Evolutionary conservation across 164 flowering plant species (phyloP).

Genomic region (Tinospora cordifolia): DNA sequence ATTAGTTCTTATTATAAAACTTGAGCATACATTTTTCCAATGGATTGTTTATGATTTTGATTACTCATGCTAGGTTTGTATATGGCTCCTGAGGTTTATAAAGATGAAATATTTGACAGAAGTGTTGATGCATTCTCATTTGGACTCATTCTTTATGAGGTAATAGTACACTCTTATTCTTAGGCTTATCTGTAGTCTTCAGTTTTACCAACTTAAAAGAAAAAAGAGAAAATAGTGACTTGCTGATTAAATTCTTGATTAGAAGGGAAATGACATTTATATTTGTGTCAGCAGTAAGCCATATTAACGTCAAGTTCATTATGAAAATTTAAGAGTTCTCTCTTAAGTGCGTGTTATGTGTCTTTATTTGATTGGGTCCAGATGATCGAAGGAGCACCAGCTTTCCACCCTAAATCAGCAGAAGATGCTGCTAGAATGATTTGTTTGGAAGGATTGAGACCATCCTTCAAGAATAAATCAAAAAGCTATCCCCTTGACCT

Average conservation of each 20-base stretch:
- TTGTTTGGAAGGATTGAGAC: constrained; percentile 69
- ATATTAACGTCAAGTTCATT: too few relatives aligned
- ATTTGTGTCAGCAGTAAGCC: too few relatives aligned
- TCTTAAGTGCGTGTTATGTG: too few relatives aligned
- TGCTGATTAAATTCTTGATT: too few relatives aligned
- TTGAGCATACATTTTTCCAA: neutral
- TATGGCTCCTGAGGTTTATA: constrained; percentile 76
- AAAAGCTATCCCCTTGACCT: too few relatives aligned
- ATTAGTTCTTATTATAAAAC: too few relatives aligned
- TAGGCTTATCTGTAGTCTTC: neutral
- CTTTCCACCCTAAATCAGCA: constrained; percentile 72
- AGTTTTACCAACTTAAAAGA: neutral
- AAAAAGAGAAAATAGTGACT: too few relatives aligned
- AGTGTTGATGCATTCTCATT: constrained; percentile 81
- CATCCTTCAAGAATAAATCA: constrained; percentile 55
- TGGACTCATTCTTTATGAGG: constrained; percentile 85
- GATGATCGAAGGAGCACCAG: constrained; percentile 85
- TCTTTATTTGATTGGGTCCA: constrained; percentile 23
- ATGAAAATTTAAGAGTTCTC: too few relatives aligned
- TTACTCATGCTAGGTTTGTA: constrained; percentile 42
- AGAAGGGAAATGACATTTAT: too few relatives aligned
- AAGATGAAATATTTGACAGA: constrained; percentile 71
- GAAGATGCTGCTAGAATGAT: constrained; percentile 64
- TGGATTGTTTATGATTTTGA: neutral
- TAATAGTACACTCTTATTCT: constrained; percentile 16